These are phyloP conservation scores for Lichtheimia ornata DNA, from an alignment of 371 early-diverging fungal genomes.

Conservation along the genomic window DNA sequence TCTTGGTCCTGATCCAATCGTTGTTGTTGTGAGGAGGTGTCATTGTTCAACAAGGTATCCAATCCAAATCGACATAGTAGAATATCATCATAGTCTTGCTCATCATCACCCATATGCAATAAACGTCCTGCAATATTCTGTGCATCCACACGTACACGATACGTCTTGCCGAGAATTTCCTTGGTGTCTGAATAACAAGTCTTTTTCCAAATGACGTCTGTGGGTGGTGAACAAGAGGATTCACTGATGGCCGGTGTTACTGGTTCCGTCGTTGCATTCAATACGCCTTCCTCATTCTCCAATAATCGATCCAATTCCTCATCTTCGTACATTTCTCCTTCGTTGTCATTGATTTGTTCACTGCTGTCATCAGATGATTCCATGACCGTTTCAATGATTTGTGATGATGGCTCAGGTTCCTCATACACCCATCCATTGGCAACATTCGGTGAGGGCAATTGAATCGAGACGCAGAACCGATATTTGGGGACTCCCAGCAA, in stretches of 20 bases:
- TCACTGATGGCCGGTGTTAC: background rate
- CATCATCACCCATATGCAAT: constrained; percentile 19
- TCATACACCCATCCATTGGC: constrained; percentile 20
- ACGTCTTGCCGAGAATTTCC: constrained; percentile 32
- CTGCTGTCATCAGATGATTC: background rate
- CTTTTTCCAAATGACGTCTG: constrained; percentile 17
- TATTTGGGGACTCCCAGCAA: constrained; percentile 41
- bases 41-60: constrained; percentile 6
- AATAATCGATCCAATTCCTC: background rate
- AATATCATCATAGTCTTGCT: constrained; percentile 5
- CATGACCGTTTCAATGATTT: background rate
- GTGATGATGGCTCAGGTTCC: background rate
- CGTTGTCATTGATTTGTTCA: background rate
- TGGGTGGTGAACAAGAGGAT: background rate
- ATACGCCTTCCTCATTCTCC: background rate
- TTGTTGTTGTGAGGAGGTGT: background rate
- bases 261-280: background rate
- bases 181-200: constrained; percentile 35
- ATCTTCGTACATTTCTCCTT: background rate
- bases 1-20: background rate
- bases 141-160: constrained; percentile 41
- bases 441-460: constrained; percentile 20
- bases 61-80: constrained; percentile 44
- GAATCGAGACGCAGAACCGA: constrained; percentile 32
- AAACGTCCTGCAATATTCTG: constrained; percentile 28